A percentile compares a stretch with the other conserved stretches of the same genome.
Conservation (phyloP, 2,329 filamentous ascomycete genomes). For the Fusarium aywerte region DNA sequence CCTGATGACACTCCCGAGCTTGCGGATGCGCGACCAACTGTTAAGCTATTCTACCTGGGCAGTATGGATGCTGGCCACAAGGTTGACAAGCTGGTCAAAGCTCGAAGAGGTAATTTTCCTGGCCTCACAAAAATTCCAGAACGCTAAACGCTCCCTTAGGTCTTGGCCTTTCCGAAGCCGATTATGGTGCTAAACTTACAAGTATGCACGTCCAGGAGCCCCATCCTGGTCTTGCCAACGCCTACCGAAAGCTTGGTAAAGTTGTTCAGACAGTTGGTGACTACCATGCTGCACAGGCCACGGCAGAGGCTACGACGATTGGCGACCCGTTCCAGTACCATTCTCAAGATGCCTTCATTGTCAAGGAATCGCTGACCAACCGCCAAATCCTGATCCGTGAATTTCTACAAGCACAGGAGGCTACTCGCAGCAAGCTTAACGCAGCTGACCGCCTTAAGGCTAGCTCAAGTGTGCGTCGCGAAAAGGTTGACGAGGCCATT, state of each 20-base stretch:
- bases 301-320: constrained; percentile 93
- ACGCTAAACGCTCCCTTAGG: constrained; percentile 63
- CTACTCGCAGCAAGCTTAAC: constrained; percentile 81
- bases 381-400: constrained; percentile 96
- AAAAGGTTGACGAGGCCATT: constrained; percentile 99
- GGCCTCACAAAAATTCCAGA: not conserved
- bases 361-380: constrained; percentile 98
- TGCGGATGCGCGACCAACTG: constrained; percentile 85
- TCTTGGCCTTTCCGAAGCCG: constrained; percentile 89
- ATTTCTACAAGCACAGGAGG: constrained; percentile 88
- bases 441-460: constrained; percentile 90
- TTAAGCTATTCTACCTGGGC: constrained; percentile 95
- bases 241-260: constrained; percentile 94
- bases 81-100: constrained; percentile 92
- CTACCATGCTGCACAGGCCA: constrained; percentile 95
- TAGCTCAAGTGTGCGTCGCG: constrained; percentile 84
- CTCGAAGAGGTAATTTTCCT: constrained; percentile 77
- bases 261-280: constrained; percentile 93
- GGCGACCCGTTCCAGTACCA: constrained; percentile 95
- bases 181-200: constrained; percentile 90
- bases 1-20: constrained; percentile 97
- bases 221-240: constrained; percentile 85
- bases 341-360: constrained; percentile 94
- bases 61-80: constrained; percentile 98
- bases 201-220: constrained; percentile 90